phyloP scores from a whole-genome alignment of 106 monocot species.

The Gastrodia elata region DNA sequence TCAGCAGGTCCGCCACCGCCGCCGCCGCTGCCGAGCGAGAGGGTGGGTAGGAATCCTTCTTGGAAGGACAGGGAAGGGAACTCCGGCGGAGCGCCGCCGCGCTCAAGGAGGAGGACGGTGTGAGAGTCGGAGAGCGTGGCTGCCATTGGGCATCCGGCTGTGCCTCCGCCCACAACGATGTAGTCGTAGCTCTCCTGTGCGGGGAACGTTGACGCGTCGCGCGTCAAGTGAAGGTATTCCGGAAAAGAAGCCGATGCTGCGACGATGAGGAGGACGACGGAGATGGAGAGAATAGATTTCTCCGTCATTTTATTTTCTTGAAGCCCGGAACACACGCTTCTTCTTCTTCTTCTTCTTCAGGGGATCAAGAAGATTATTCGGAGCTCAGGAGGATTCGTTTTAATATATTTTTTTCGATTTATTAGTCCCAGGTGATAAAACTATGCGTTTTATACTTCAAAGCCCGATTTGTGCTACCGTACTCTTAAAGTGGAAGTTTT shows the following conservation, averaged over 20 bases:
- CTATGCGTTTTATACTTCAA: no score
- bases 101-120: slow-evolving; percentile 57
- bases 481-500: no score
- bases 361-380: no score
- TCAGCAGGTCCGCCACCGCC: slow-evolving; percentile 49
- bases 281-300: not conserved
- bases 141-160: slow-evolving; percentile 71
- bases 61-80: slow-evolving; percentile 36
- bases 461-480: no score
- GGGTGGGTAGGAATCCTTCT: slow-evolving; percentile 53
- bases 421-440: no score
- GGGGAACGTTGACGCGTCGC: slow-evolving; percentile 47
- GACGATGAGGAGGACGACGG: not conserved
- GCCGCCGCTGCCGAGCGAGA: slow-evolving; percentile 15
- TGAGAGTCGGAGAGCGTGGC: slow-evolving; percentile 45
- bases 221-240: slow-evolving; percentile 38
- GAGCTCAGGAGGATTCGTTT: no score
- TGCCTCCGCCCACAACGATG: slow-evolving; percentile 72
- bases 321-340: no score
- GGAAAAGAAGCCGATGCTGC: not conserved
- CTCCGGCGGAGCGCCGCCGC: slow-evolving; percentile 55
- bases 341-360: no score
- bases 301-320: no score
- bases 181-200: slow-evolving; percentile 53
- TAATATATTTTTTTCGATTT: no score